phyloP scores from a whole-genome alignment of 345 rosid species.

The Populus alba region DNA sequence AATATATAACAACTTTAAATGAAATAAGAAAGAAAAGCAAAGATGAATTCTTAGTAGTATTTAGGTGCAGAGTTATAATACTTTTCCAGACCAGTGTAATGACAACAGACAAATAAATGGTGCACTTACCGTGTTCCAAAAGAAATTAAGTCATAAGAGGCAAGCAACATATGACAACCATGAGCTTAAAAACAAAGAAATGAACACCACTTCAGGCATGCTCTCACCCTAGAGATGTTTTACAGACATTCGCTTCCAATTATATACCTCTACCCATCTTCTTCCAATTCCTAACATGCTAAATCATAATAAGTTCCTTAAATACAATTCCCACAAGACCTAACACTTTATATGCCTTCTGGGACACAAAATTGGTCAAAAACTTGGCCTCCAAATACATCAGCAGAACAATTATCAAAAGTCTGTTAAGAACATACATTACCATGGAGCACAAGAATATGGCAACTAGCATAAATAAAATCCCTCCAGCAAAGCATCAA shows the following conservation, averaged over 20 bases:
- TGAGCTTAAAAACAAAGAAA: not conserved
- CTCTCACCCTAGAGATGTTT: not conserved
- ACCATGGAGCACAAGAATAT: not conserved
- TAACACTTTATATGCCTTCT: not conserved
- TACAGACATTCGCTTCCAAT: not conserved
- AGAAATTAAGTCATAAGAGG: not conserved
- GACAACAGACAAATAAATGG: not conserved
- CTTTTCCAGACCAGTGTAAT: not conserved
- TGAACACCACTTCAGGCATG: not conserved
- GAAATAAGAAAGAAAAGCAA: not conserved
- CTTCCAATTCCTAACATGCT: not conserved
- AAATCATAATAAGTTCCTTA: slow-evolving; percentile 2
- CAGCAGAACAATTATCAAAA: not conserved
- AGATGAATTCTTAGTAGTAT: not conserved
- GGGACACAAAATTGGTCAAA: not conserved
- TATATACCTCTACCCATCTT: not conserved
- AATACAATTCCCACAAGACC: not conserved
- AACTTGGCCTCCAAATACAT: not conserved
- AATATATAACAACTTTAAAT: not conserved
- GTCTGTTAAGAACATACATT: not conserved
- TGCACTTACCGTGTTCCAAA: not conserved
- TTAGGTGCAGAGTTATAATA: not conserved
- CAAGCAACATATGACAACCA: not conserved
- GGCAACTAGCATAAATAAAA: slow-evolving; percentile 5
- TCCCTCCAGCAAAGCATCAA: not conserved